phyloP scores from a whole-genome alignment of 352 stramenopile genomes.

The Pythium oligandrum region DNA sequence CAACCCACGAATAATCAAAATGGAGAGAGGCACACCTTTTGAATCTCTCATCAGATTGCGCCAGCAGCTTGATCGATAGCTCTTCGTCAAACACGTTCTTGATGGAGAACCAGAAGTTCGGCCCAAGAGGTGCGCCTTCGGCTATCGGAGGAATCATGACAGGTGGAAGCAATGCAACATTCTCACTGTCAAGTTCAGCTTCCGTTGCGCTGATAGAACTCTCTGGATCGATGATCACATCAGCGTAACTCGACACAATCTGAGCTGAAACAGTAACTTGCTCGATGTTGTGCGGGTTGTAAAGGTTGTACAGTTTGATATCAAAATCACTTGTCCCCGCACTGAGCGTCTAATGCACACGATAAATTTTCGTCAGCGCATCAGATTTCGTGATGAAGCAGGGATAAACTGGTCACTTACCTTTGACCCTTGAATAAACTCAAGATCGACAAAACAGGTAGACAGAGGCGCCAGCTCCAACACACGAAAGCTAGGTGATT shows the following conservation, averaged over 20 bases:
- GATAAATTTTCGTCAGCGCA: constrained; percentile 1
- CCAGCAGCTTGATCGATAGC: constrained; percentile 56
- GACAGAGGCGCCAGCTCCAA: constrained; percentile 49
- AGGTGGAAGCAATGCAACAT: constrained; percentile 69
- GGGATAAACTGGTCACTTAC: constrained; percentile 19
- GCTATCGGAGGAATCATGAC: constrained; percentile 59
- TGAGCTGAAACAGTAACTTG: constrained; percentile 50
- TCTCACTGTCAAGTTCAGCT: constrained; percentile 16
- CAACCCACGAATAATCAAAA: too few relatives aligned
- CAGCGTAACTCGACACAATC: constrained; percentile 83
- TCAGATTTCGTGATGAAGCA: too few relatives aligned
- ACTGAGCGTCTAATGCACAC: constrained; percentile 25
- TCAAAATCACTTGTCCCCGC: constrained; percentile 57
- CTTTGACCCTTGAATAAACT: constrained; percentile 58
- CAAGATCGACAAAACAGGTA: constrained; percentile 57
- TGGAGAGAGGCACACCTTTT: constrained; percentile 6
- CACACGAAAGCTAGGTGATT: not conserved
- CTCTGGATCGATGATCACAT: constrained; percentile 73
- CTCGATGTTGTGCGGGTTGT: constrained; percentile 80
- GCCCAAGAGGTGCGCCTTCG: constrained; percentile 41
- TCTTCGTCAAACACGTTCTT: constrained; percentile 87
- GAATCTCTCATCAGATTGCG: constrained; percentile 20
- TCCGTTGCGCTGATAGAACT: constrained; percentile 45
- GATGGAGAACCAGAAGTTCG: constrained; percentile 82
- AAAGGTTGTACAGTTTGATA: constrained; percentile 67